Evolutionary conservation across 352 stramenopile species (phyloP).

Genomic region (Globisporangium spiculum): DNA sequence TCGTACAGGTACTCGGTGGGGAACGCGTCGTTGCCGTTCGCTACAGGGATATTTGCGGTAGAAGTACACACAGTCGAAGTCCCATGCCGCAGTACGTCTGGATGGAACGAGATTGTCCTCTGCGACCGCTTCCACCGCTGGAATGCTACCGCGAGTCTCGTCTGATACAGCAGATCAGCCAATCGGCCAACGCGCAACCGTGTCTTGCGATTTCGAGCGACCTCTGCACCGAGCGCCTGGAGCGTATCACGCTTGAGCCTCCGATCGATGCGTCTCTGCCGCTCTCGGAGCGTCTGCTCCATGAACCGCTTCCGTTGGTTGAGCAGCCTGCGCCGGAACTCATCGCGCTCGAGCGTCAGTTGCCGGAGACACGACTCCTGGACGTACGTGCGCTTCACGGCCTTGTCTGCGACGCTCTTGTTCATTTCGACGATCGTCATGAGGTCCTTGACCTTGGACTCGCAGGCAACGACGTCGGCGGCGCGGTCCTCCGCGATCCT

Average conservation of each 20-base stretch:
- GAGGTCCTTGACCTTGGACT: constrained; percentile 58
- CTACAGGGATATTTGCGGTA: not conserved
- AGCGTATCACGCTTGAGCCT: constrained; percentile 25
- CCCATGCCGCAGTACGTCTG: not conserved
- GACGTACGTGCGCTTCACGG: constrained; percentile 35
- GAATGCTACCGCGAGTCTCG: not conserved
- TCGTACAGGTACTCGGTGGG: constrained; percentile 19
- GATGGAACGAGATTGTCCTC: not conserved
- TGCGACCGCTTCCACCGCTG: not conserved
- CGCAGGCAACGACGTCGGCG: constrained; percentile 29
- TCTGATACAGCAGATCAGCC: not conserved
- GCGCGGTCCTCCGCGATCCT: constrained; percentile 36
- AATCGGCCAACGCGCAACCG: not conserved
- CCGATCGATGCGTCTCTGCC: constrained; percentile 21
- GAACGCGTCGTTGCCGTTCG: constrained; percentile 1
- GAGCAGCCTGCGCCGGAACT: constrained; percentile 21
- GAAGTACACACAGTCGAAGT: not conserved
- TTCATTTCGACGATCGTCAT: constrained; percentile 71
- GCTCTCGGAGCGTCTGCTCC: constrained; percentile 16
- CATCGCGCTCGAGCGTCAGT: constrained; percentile 25
- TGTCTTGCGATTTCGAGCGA: not conserved
- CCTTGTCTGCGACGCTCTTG: constrained; percentile 44
- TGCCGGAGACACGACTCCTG: constrained; percentile 31
- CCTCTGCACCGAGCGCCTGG: constrained; percentile 12
- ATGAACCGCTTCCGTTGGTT: constrained; percentile 25